A percentile compares a stretch with the other conserved stretches of the same genome.
These are phyloP conservation scores for Kluyveromyces dobzhanskii DNA, from an alignment of 805 yeast genomes.

Conservation along the genomic window DNA sequence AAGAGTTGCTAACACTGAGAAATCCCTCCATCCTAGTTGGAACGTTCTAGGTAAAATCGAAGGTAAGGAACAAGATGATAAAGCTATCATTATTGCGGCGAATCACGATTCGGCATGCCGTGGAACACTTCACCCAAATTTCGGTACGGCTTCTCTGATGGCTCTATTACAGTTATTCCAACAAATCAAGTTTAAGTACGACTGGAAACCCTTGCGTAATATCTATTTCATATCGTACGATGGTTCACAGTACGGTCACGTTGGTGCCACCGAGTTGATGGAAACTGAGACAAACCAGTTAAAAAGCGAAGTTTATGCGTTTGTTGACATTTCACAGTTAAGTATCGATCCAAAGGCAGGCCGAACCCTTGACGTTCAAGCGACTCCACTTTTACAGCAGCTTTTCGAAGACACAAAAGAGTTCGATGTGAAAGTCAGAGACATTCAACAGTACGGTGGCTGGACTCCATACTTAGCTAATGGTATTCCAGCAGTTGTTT, in stretches of 20 bases:
- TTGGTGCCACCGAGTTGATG: slow-evolving; percentile 78
- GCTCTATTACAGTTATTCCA: slow-evolving; percentile 66
- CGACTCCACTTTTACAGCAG: slow-evolving; percentile 57
- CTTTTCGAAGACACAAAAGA: slow-evolving; percentile 31
- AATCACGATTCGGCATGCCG: slow-evolving; percentile 66
- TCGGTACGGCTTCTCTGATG: slow-evolving; percentile 66
- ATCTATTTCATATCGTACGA: slow-evolving; percentile 81
- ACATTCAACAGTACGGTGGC: slow-evolving; percentile 44
- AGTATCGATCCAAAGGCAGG: slow-evolving; percentile 46
- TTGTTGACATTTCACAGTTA: slow-evolving; percentile 55
- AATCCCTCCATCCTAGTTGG: slow-evolving; percentile 61
- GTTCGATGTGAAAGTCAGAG: slow-evolving; percentile 19
- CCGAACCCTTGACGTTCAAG: slow-evolving; percentile 42
- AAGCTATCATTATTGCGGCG: slow-evolving; percentile 73
- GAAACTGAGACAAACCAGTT: slow-evolving; percentile 48
- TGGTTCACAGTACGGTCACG: slow-evolving; percentile 69
- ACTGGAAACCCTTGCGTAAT: slow-evolving; percentile 80
- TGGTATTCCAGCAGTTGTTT: slow-evolving; percentile 41
- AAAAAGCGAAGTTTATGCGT: slow-evolving; percentile 53
- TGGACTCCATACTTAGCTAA: slow-evolving; percentile 54
- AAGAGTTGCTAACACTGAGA: slow-evolving; percentile 34
- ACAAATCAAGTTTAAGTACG: slow-evolving; percentile 48
- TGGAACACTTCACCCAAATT: slow-evolving; percentile 66
- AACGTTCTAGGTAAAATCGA: slow-evolving; percentile 69
- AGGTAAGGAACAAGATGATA: slow-evolving; percentile 72